These are phyloP conservation scores for Exophiala sp. DNA, from an alignment of 2,329 filamentous ascomycete genomes.

Conservation along the genomic window DNA sequence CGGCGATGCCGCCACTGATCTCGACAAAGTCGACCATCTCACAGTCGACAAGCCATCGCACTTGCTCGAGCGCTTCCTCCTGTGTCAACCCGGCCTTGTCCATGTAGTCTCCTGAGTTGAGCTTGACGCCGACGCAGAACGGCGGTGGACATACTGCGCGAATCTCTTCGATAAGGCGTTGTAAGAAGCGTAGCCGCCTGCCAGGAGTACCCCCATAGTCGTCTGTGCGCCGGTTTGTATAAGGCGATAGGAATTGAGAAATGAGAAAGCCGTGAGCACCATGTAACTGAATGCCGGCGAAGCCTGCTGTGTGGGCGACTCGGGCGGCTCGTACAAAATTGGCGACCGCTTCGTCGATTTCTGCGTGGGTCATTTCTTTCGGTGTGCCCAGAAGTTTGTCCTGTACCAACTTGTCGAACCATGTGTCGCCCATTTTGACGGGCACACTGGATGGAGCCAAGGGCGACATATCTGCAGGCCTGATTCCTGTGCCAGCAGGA, in stretches of 20 bases:
- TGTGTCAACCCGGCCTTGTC: conserved; percentile 29
- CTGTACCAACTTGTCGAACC: conserved; percentile 34
- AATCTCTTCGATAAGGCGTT: conserved; percentile 39
- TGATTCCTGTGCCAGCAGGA: conserved; percentile 38
- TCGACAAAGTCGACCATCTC: conserved; percentile 62
- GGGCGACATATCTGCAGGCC: conserved; percentile 34
- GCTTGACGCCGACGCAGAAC: conserved; percentile 49
- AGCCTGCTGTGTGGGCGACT: conserved; percentile 38
- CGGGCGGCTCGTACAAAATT: conserved; percentile 48
- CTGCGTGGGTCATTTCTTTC: conserved; percentile 52
- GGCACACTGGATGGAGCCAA: conserved; percentile 42
- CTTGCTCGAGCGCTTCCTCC: conserved; percentile 57
- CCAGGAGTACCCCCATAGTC: conserved; percentile 46
- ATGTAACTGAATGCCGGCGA: conserved; percentile 54
- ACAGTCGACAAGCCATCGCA: conserved; percentile 43
- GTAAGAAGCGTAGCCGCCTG: conserved; percentile 38
- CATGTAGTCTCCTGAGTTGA: conserved; percentile 50
- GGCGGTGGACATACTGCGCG: conserved; percentile 40
- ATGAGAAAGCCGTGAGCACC: conserved; percentile 52
- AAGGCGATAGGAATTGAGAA: conserved; percentile 36
- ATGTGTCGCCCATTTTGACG: conserved; percentile 32
- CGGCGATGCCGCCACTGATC: conserved; percentile 58
- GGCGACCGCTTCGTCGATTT: conserved; percentile 53
- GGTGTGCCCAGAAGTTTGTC: conserved; percentile 47
- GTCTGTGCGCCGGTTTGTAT: conserved; percentile 48